phyloP scores from a whole-genome alignment of 2,329 filamentous ascomycete genomes.

The Talaromyces rugulosus region DNA sequence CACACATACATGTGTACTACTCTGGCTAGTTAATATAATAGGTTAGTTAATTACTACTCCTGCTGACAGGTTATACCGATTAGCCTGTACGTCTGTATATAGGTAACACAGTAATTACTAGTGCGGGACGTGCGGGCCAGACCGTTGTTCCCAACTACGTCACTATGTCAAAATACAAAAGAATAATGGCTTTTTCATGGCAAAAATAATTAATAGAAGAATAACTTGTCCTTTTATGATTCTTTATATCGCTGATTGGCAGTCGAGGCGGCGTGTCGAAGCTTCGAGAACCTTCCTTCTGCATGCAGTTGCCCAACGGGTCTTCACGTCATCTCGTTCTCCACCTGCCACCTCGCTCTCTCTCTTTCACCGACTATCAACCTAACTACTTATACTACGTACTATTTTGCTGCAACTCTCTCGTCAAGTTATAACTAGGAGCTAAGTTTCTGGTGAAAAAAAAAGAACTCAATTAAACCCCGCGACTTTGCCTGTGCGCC shows the following conservation, averaged over 20 bases:
- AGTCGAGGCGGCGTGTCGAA: conserved; percentile 1
- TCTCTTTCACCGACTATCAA: not conserved
- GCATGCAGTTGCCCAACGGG: not conserved
- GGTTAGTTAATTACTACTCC: not conserved
- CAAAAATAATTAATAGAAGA: not conserved
- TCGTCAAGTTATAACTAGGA: not conserved
- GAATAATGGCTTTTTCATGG: not conserved
- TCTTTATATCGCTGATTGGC: not conserved
- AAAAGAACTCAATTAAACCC: not conserved
- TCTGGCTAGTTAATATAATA: not conserved
- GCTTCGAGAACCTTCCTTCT: conserved; percentile 7
- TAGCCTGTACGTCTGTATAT: too few relatives aligned
- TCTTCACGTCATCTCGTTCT: not conserved
- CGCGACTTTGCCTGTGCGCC: conserved; percentile 1
- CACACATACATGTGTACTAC: not conserved
- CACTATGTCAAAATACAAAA: not conserved
- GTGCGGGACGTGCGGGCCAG: not conserved
- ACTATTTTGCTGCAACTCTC: not conserved
- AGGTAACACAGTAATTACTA: not conserved
- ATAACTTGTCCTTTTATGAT: too few relatives aligned
- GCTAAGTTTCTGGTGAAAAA: not conserved
- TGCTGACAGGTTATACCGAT: not conserved
- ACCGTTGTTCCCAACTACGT: not conserved
- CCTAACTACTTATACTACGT: not conserved
- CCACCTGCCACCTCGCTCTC: not conserved